A percentile compares a stretch with the other conserved stretches of the same genome.
Conservation (phyloP, 73 alveolate genomes). For the Tetrahymena thermophila region DNA sequence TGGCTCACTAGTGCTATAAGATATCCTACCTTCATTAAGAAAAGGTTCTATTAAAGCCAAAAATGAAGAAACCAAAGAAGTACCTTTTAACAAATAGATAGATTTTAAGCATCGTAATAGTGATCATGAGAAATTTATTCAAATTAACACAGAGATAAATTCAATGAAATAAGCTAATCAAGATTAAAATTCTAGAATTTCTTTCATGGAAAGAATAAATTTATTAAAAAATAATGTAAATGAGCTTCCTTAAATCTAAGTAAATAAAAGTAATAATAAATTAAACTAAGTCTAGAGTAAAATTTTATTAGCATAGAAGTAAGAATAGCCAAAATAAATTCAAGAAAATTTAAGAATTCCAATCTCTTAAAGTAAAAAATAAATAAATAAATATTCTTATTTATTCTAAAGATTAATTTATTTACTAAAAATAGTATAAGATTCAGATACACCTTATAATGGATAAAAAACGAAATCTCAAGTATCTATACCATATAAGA, state of each 20-base stretch:
- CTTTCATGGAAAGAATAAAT: background rate
- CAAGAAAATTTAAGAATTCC: background rate
- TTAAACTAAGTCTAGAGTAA: background rate
- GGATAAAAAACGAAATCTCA: background rate
- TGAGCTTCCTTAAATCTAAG: background rate
- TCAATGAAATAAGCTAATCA: background rate
- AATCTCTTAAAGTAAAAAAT: background rate
- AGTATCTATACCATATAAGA: background rate
- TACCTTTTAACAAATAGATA: background rate
- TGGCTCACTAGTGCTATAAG: background rate
- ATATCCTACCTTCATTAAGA: background rate
- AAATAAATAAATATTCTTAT: too few species aligned
- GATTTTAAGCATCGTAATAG: background rate
- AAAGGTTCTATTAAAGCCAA: background rate
- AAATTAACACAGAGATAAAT: background rate
- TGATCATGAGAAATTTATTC: background rate
- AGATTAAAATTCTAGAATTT: background rate
- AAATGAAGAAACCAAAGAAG: background rate
- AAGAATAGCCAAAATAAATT: background rate
- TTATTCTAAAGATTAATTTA: too few species aligned
- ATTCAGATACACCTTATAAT: background rate
- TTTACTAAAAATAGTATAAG: background rate
- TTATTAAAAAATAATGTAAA: background rate
- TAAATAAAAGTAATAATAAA: background rate
- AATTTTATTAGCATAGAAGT: background rate